A percentile compares a stretch with the other conserved stretches of the same genome.
Conservation (phyloP, 768 basidiomycete species). For the Podaxis sp. region DNA sequence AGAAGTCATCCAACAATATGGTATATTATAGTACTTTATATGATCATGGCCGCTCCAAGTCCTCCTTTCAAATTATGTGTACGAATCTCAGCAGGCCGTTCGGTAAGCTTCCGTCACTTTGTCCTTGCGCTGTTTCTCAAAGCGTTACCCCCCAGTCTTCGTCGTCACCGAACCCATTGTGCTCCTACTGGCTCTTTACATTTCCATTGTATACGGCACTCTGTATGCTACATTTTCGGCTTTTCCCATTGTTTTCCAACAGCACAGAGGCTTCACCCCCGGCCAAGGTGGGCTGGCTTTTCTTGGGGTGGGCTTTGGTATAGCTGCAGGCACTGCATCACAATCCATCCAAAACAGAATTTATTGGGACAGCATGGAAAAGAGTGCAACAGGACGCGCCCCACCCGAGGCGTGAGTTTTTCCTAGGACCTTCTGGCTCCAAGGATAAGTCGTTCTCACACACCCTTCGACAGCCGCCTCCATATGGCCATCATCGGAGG, state of each 20-base stretch:
- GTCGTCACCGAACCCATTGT: constrained; percentile 66
- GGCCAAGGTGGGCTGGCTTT: constrained; percentile 62
- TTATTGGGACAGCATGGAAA: constrained; percentile 49
- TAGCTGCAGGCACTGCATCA: constrained; percentile 45
- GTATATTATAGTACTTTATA: constrained; percentile 48
- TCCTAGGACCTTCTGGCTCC: background rate
- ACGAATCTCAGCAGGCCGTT: constrained; percentile 57
- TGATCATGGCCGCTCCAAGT: constrained; percentile 43
- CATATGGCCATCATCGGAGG: constrained; percentile 57
- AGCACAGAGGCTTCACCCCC: constrained; percentile 48
- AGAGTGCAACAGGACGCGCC: constrained; percentile 45
- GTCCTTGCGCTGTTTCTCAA: background rate
- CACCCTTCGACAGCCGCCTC: constrained; percentile 43
- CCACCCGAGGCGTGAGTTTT: constrained; percentile 57
- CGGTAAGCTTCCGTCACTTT: constrained; percentile 29
- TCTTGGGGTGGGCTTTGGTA: constrained; percentile 61
- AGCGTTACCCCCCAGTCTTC: constrained; percentile 39
- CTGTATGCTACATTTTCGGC: constrained; percentile 66
- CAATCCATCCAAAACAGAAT: constrained; percentile 54
- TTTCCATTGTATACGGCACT: constrained; percentile 58
- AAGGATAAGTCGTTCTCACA: background rate
- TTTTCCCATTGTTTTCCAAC: constrained; percentile 58
- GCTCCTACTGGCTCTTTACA: constrained; percentile 53
- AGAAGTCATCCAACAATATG: constrained; percentile 35
- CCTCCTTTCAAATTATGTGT: constrained; percentile 39